Percentiles rank a stretch among this genome's conserved stretches.
Evolutionary conservation across 2,329 filamentous ascomycete species (phyloP).

Genomic region (Ascocoryne sarcoides): DNA sequence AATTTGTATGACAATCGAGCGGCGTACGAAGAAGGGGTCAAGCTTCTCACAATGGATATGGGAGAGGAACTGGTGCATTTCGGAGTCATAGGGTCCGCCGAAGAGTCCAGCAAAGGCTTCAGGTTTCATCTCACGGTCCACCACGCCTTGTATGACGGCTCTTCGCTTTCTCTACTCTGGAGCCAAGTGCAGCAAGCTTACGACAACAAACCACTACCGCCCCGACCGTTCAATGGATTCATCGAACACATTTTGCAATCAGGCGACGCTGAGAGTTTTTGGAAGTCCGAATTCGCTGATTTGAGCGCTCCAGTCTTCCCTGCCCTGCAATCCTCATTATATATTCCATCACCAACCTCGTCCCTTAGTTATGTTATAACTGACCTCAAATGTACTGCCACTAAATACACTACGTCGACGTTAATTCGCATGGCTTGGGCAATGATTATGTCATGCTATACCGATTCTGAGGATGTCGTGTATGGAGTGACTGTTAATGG

Average conservation of each 20-base stretch:
- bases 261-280: not conserved
- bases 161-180: not conserved
- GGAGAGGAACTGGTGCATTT: not conserved
- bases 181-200: not conserved
- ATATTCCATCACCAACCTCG: no score
- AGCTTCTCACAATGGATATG: no score
- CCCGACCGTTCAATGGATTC: not conserved
- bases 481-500: constrained; percentile 37
- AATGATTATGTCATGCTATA: constrained; percentile 31
- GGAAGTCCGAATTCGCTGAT: not conserved
- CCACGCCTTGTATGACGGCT: not conserved
- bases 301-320: not conserved
- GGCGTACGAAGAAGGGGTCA: not conserved
- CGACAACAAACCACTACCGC: not conserved
- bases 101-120: no score
- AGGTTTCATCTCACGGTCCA: not conserved
- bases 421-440: constrained; percentile 31
- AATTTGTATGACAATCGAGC: not conserved
- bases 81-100: not conserved
- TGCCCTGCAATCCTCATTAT: not conserved
- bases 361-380: no score
- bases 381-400: no score
- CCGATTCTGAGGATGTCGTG: constrained; percentile 32
- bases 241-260: not conserved
- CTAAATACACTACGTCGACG: constrained; percentile 11